phyloP scores from a whole-genome alignment of 495 filamentous ascomycete species.

The Talaromyces wortmannii region DNA sequence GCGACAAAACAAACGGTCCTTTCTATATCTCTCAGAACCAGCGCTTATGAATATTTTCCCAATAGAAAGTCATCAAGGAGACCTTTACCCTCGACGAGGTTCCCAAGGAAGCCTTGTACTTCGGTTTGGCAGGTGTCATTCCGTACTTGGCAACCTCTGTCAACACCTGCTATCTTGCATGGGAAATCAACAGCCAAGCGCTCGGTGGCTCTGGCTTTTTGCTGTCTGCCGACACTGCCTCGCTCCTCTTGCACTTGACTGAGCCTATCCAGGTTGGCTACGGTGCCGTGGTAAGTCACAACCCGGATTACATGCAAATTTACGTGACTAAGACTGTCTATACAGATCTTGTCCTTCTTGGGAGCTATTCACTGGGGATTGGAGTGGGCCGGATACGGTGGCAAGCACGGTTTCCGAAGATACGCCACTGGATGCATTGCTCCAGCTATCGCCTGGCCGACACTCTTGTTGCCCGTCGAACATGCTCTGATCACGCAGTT shows the following conservation, averaged over 20 bases:
- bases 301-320: not conserved
- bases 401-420: constrained; percentile 63
- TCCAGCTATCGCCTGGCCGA: constrained; percentile 88
- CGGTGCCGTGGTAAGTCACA: constrained; percentile 70
- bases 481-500: constrained; percentile 90
- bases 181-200: constrained; percentile 63
- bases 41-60: not conserved
- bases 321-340: not conserved
- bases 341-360: constrained; percentile 86
- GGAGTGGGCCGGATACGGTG: constrained; percentile 70
- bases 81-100: constrained; percentile 75
- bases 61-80: constrained; percentile 74
- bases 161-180: constrained; percentile 80
- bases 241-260: constrained; percentile 66
- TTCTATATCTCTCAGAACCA: not conserved
- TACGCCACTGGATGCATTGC: constrained; percentile 81
- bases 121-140: constrained; percentile 84
- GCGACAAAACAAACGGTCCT: not conserved
- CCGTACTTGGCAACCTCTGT: constrained; percentile 87
- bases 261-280: constrained; percentile 93
- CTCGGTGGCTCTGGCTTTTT: constrained; percentile 54
- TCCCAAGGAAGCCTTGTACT: constrained; percentile 69
- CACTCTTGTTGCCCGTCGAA: constrained; percentile 76
- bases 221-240: constrained; percentile 64
- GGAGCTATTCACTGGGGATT: constrained; percentile 95